Evolutionary conservation across 2,329 filamentous ascomycete species (phyloP).

Genomic region (Rutstroemia sp.): DNA sequence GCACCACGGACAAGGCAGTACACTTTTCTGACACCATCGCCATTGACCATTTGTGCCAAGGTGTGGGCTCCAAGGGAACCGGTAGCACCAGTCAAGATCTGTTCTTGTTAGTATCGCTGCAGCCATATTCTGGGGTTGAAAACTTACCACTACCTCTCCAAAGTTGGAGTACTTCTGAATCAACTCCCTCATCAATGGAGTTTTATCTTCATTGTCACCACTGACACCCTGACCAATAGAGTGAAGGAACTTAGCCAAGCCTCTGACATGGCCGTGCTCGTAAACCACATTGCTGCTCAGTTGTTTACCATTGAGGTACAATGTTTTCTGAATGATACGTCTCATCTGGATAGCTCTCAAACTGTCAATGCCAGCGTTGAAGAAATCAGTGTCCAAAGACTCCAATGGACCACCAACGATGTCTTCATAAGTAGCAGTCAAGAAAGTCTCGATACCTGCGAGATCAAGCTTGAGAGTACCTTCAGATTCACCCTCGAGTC

Average conservation of each 20-base stretch:
- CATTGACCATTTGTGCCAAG: conserved; percentile 48
- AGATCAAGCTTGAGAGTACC: conserved; percentile 19
- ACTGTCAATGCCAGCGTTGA: conserved; percentile 49
- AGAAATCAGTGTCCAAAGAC: conserved; percentile 46
- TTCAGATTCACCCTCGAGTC: conserved; percentile 21
- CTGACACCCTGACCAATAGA: conserved; percentile 30
- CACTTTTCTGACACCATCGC: conserved; percentile 45
- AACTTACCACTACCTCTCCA: conserved; percentile 10
- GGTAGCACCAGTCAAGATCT: conserved; percentile 55
- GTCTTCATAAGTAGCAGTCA: conserved; percentile 17
- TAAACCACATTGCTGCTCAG: conserved; percentile 52
- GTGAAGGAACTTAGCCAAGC: conserved; percentile 38
- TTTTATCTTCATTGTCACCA: conserved; percentile 29
- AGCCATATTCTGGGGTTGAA: background rate
- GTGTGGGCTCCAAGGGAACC: conserved; percentile 58
- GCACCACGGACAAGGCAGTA: conserved; percentile 46
- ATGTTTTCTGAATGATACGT: conserved; percentile 40
- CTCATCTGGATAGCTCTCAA: conserved; percentile 51
- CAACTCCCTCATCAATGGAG: conserved; percentile 38
- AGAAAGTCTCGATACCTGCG: conserved; percentile 27
- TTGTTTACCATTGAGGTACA: conserved; percentile 40
- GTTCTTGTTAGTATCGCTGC: conserved; percentile 5
- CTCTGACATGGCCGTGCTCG: conserved; percentile 43
- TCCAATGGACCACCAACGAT: conserved; percentile 7
- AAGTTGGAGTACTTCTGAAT: conserved; percentile 38